A percentile compares a stretch with the other conserved stretches of the same genome.
Conservation (phyloP, 2,329 filamentous ascomycete genomes). For the Colletotrichum filicis region DNA sequence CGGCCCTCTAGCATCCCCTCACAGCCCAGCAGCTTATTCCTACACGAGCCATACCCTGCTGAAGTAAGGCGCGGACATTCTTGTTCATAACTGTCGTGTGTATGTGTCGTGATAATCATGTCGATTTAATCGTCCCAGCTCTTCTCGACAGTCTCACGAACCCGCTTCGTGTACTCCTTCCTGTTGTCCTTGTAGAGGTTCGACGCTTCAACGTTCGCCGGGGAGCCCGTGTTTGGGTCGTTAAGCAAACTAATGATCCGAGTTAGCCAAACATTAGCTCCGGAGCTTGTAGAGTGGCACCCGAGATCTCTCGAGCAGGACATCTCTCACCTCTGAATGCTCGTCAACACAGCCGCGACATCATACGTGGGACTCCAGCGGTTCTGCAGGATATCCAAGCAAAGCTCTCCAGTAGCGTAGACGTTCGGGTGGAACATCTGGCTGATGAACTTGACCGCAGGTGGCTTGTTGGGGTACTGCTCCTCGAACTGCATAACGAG, state of each 20-base stretch:
- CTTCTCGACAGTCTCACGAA: conserved; percentile 97
- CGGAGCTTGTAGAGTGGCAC: no score
- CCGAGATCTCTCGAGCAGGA: not conserved
- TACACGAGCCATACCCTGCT: conserved; percentile 8
- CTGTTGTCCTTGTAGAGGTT: conserved; percentile 99
- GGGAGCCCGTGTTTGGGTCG: conserved; percentile 98
- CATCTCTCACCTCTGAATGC: conserved; percentile 84
- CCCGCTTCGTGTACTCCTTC: conserved; percentile 94
- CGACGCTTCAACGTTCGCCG: conserved; percentile 96
- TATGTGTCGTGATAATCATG: conserved; percentile 25
- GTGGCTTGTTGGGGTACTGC: conserved; percentile 98
- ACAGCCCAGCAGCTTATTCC: conserved; percentile 11
- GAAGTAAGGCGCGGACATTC: not conserved
- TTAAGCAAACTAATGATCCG: conserved; percentile 80
- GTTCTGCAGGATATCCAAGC: conserved; percentile 96
- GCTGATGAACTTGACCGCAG: conserved; percentile 97
- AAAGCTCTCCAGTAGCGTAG: conserved; percentile 95
- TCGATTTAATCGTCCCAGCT: conserved; percentile 90
- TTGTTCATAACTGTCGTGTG: conserved; percentile 31
- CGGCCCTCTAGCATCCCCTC: not conserved
- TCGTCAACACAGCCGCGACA: conserved; percentile 95
- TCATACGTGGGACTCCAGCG: conserved; percentile 99
- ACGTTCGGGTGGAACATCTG: conserved; percentile 99
- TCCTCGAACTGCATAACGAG: conserved; percentile 99
- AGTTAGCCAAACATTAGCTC: not conserved